Conservation (phyloP, 73 alveolate genomes). For the Tetrahymena malaccensis region DNA sequence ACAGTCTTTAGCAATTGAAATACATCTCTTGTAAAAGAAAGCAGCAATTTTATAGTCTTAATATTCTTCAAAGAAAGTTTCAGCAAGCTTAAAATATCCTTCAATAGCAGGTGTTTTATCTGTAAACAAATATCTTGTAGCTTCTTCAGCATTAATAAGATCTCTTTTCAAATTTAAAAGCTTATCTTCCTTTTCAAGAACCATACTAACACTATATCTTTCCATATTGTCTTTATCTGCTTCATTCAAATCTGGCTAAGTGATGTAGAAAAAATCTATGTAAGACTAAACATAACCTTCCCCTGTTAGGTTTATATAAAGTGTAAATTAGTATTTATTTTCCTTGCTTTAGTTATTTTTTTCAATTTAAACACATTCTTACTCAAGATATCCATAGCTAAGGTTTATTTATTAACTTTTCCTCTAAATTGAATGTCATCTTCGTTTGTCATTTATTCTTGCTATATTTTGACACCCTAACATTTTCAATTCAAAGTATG, state of each 20-base stretch:
- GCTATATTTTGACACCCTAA: background rate
- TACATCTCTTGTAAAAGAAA: slow-evolving; percentile 29
- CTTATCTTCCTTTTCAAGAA: slow-evolving; percentile 11
- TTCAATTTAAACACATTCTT: background rate
- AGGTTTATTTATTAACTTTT: background rate
- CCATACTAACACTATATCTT: background rate
- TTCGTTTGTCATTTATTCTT: background rate
- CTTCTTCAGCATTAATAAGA: slow-evolving; percentile 26
- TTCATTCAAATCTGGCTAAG: slow-evolving; percentile 11
- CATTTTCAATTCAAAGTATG: background rate
- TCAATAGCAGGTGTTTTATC: slow-evolving; percentile 29
- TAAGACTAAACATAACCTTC: slow-evolving; percentile 34
- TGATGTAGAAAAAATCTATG: slow-evolving; percentile 31
- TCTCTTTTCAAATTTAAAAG: slow-evolving; percentile 17
- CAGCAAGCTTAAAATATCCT: slow-evolving; percentile 27
- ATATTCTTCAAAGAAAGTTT: slow-evolving; percentile 15
- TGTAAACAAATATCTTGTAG: slow-evolving; percentile 12
- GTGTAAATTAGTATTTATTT: background rate
- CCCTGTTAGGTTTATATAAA: background rate
- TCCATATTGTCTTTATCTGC: background rate
- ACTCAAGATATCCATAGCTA: background rate
- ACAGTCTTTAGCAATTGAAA: slow-evolving; percentile 15
- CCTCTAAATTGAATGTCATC: background rate
- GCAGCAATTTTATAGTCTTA: slow-evolving; percentile 29
- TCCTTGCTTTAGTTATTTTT: background rate